These are phyloP conservation scores for Tuber aestivum DNA, from an alignment of 495 filamentous ascomycete genomes.

Conservation along the genomic window DNA sequence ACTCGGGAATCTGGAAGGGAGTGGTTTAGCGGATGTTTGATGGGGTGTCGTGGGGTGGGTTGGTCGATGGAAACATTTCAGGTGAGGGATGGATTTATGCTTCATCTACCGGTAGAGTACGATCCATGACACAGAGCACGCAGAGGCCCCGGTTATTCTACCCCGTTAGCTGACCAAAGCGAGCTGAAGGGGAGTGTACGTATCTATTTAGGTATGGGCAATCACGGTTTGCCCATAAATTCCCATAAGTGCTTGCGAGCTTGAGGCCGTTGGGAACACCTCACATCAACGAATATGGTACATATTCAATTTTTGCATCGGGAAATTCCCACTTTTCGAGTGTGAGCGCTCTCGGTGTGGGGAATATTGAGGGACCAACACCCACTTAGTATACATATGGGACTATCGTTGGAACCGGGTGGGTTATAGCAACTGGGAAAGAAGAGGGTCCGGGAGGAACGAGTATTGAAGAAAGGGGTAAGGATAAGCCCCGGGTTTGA, in stretches of 20 bases:
- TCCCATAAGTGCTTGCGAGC: background rate
- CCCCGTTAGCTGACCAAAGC: background rate
- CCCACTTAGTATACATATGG: background rate
- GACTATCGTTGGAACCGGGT: background rate
- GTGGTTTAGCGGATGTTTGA: background rate
- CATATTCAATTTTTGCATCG: background rate
- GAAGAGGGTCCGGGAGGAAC: background rate
- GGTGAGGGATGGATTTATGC: background rate
- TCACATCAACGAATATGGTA: background rate
- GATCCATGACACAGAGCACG: background rate
- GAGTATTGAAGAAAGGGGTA: background rate
- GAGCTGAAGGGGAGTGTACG: background rate
- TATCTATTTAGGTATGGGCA: background rate
- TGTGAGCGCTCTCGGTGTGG: background rate
- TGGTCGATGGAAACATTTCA: background rate
- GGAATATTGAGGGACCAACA: too few species aligned
- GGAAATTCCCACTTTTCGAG: background rate
- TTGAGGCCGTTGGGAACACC: background rate
- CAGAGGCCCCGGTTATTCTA: background rate
- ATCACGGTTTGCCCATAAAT: background rate
- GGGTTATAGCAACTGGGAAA: background rate
- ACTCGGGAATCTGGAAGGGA: background rate
- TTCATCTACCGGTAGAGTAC: background rate
- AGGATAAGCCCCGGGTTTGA: background rate
- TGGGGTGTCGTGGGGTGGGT: background rate